Conservation (phyloP, 805 yeast genomes). For the Maudiozyma pseudohumilis region DNA sequence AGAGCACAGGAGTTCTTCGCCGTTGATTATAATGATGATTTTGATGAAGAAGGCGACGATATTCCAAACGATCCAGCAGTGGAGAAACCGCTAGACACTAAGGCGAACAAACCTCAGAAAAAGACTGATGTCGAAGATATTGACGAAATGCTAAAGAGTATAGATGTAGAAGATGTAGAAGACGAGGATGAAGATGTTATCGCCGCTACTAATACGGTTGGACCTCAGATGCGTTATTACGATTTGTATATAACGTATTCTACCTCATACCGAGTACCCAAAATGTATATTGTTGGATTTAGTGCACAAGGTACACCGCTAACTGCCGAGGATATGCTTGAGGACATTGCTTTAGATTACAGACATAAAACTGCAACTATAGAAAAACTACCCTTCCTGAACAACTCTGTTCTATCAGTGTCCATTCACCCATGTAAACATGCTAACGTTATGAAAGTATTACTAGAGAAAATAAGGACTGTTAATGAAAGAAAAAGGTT, state of each 20-base stretch:
- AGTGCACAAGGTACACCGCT: slow-evolving; percentile 76
- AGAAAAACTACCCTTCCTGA: slow-evolving; percentile 79
- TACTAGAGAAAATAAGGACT: slow-evolving; percentile 64
- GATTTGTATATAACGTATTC: slow-evolving; percentile 88
- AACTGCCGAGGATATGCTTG: slow-evolving; percentile 84
- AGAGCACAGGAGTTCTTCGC: slow-evolving; percentile 51
- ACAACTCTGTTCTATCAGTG: slow-evolving; percentile 51
- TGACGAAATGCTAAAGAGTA: slow-evolving; percentile 21
- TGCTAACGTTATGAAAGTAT: slow-evolving; percentile 84
- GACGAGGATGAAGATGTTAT: slow-evolving; percentile 37
- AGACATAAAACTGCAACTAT: slow-evolving; percentile 94
- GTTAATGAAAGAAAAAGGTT: slow-evolving; percentile 35
- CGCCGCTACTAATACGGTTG: slow-evolving; percentile 17
- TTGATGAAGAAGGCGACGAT: slow-evolving; percentile 19
- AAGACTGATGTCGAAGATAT: slow-evolving; percentile 12
- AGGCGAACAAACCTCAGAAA: background rate
- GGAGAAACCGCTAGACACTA: background rate
- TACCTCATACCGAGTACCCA: slow-evolving; percentile 92
- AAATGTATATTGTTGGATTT: slow-evolving; percentile 84
- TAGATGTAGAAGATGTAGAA: slow-evolving; percentile 30
- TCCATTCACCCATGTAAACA: slow-evolving; percentile 96
- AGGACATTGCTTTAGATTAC: slow-evolving; percentile 86
- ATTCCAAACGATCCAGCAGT: background rate
- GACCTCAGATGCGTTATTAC: slow-evolving; percentile 52
- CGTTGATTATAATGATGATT: slow-evolving; percentile 29